phyloP scores from a whole-genome alignment of 257 asterid species.

The Salvia miltiorrhiza region DNA sequence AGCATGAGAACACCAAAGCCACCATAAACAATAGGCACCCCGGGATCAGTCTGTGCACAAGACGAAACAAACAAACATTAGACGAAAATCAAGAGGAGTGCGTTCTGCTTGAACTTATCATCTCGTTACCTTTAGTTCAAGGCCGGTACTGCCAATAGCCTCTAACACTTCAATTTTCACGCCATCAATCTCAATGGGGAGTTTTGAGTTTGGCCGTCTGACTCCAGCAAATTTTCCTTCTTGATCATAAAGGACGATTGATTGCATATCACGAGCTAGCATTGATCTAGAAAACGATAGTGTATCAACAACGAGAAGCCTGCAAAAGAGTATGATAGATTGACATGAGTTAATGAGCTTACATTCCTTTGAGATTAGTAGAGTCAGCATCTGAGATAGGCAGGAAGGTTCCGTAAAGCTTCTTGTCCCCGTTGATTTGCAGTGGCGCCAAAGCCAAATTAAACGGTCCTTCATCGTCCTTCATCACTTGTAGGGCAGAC shows the following conservation, averaged over 20 bases:
- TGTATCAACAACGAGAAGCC: neutral
- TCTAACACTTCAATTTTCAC: conserved; percentile 50
- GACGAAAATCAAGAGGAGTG: conserved; percentile 10
- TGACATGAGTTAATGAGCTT: conserved; percentile 26
- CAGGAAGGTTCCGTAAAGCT: conserved; percentile 78
- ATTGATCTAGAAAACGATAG: conserved; percentile 56
- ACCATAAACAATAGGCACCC: conserved; percentile 77
- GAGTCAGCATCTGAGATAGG: conserved; percentile 65
- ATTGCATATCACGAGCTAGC: conserved; percentile 94
- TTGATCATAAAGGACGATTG: conserved; percentile 75
- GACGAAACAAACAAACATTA: conserved; percentile 5
- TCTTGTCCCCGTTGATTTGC: conserved; percentile 78
- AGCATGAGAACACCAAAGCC: conserved; percentile 93
- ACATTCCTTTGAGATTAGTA: conserved; percentile 70
- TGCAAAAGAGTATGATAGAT: neutral
- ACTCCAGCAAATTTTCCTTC: conserved; percentile 89
- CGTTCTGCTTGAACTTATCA: neutral
- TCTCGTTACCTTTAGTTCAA: conserved; percentile 65
- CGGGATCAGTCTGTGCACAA: conserved; percentile 71
- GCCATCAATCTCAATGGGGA: conserved; percentile 80
- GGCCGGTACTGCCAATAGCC: conserved; percentile 76
- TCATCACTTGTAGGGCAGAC: conserved; percentile 70
- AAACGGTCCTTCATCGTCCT: conserved; percentile 82
- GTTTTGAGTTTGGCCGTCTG: conserved; percentile 74
- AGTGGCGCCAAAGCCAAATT: conserved; percentile 96